Evolutionary conservation across 73 alveolate genomes (phyloP).

Genomic region (Urostyla sp.): DNA sequence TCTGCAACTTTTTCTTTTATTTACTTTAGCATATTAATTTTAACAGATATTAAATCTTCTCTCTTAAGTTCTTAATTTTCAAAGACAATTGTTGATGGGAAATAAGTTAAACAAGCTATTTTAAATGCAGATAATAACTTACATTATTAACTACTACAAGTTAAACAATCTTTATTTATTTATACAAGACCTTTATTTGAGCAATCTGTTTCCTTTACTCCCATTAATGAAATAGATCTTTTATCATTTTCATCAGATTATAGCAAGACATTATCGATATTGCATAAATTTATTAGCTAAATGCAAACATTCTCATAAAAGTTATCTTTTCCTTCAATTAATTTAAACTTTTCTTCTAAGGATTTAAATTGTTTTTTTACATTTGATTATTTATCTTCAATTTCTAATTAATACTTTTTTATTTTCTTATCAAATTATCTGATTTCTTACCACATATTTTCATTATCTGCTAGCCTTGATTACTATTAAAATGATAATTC

Average conservation of each 20-base stretch:
- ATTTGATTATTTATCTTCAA: neutral
- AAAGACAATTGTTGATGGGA: conserved; percentile 48
- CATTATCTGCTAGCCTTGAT: conserved; percentile 24
- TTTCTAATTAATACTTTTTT: neutral
- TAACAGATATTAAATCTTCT: conserved; percentile 3
- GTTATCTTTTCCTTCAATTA: conserved; percentile 9
- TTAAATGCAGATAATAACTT: conserved; percentile 52
- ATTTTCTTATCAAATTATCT: conserved; percentile 22
- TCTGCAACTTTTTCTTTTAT: neutral
- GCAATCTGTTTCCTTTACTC: conserved; percentile 32
- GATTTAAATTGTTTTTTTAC: neutral
- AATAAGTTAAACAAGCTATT: conserved; percentile 66
- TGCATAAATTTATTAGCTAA: conserved; percentile 19
- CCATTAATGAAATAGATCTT: conserved; percentile 28
- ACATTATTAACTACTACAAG: conserved; percentile 38
- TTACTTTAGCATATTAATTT: neutral
- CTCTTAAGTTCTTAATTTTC: neutral
- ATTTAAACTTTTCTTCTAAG: neutral
- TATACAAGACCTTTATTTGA: neutral
- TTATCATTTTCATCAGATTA: conserved; percentile 40
- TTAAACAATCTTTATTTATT: conserved; percentile 46
- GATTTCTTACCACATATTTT: neutral
- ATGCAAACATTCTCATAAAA: conserved; percentile 15
- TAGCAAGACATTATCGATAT: conserved; percentile 30
- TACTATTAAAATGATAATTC: no score